Evolutionary conservation across 2,329 filamentous ascomycete species (phyloP), one percentile per base, ranked within the genome.

Genomic region (Fusarium graminum): DNA sequence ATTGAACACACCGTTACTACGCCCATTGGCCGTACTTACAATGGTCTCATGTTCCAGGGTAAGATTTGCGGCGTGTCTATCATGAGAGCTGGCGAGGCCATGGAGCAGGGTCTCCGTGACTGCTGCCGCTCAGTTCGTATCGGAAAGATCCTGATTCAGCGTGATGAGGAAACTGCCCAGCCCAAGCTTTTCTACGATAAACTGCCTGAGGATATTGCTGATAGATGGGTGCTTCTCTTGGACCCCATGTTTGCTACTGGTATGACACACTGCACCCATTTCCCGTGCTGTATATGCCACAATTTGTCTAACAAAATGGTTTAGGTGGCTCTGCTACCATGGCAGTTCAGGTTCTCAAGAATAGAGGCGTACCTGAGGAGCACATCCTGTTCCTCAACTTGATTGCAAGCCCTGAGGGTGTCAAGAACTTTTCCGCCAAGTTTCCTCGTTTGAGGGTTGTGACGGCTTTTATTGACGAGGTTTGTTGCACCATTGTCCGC

Each of bases 221-320:
- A 94, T 53, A 85, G 95, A 77, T 99, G 95, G 94, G 94, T 97
- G 34, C 82, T 99, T 61, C 83, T 99, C 42, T 81, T 99, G 43
- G 95, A 99, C 76, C 95, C 95, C n/a, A 99, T 99, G 95, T 94
- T 99, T 80, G 95, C 95, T 58, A 99, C 95, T 71, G 94, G 93
- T 94, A 80, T 74, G 45, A 28, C 19, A 34, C 25, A 34, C 32
- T 19, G 19, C 30, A 39, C 22, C 19, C 14, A 51, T 43, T 65
- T 34, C 38, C 65, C 46, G 22, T 16, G 34, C 32, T 13, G 28
- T 39, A 32, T 47, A 14, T 50, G 32, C n/a, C n/a, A 29, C 28
- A 46, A 25, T n/a, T 12, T 50, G 41, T 57, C 47, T 68, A 56
- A 63, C 61, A 28, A 39, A 34, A 32, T 39, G 45, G 26, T 51